A percentile compares a stretch with the other conserved stretches of the same genome.
Conservation (phyloP, 1,284 basidiomycete genomes). For the Grifola frondosa region DNA sequence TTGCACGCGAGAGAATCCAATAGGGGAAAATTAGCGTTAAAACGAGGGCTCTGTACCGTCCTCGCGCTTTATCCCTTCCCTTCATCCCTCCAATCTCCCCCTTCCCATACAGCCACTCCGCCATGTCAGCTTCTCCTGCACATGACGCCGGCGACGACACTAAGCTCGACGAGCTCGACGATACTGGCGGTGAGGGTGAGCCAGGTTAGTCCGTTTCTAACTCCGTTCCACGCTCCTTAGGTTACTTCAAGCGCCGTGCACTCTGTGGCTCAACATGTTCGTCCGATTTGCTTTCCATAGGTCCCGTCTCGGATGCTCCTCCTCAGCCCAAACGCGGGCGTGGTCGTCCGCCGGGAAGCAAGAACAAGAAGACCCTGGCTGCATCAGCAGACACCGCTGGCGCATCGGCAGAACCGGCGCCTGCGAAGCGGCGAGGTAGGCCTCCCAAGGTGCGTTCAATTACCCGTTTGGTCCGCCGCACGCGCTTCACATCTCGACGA, state of each 20-base stretch:
- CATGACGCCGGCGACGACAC: constrained; percentile 38
- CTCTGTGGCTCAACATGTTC: constrained; percentile 20
- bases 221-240: constrained; percentile 23
- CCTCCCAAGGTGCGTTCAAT: constrained; percentile 65
- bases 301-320: constrained; percentile 18
- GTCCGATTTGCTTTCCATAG: constrained; percentile 17
- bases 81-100: constrained; percentile 30
- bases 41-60: constrained; percentile 60
- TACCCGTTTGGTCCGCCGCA: constrained; percentile 8
- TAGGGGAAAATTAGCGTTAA: constrained; percentile 73
- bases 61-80: constrained; percentile 59
- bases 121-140: constrained; percentile 47
- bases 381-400: constrained; percentile 36
- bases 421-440: constrained; percentile 60
- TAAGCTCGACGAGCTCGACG: constrained; percentile 47
- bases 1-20: constrained; percentile 62
- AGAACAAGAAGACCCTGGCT: constrained; percentile 66
- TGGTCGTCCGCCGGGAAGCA: constrained; percentile 78
- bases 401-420: constrained; percentile 29
- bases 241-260: constrained; percentile 27
- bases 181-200: constrained; percentile 38
- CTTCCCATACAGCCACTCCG: constrained; percentile 21
- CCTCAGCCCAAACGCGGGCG: constrained; percentile 67
- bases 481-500: constrained; percentile 37
- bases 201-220: constrained; percentile 32